Percentiles rank a stretch among this genome's conserved stretches.
These are phyloP conservation scores for Rhododendron simsii DNA, from an alignment of 148 eudicot species.

Conservation along the genomic window DNA sequence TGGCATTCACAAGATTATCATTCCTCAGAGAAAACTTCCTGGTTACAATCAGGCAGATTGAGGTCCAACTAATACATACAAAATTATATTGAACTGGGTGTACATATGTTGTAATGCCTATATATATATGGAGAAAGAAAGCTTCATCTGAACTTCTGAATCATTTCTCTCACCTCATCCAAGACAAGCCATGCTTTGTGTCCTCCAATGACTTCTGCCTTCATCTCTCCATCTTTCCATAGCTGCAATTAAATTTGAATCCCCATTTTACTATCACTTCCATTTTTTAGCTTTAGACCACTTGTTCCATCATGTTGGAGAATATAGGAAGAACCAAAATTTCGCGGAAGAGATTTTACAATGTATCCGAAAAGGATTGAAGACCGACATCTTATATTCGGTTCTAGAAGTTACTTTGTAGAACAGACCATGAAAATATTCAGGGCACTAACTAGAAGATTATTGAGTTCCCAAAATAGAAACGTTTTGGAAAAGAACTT, in stretches of 20 bases:
- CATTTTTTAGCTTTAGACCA: neutral
- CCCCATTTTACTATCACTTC: neutral
- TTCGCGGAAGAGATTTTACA: neutral
- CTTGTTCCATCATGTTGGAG: neutral
- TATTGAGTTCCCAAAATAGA: neutral
- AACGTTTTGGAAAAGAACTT: neutral
- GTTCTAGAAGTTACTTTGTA: neutral
- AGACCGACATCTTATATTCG: neutral
- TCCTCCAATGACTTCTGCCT: conserved; percentile 94
- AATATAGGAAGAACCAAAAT: neutral
- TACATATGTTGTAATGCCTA: neutral
- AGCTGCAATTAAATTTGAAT: conserved; percentile 38
- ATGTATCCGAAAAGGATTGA: neutral
- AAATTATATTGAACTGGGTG: neutral
- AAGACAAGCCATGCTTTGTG: conserved; percentile 92
- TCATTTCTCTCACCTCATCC: conserved; percentile 89
- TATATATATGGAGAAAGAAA: neutral
- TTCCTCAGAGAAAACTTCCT: neutral
- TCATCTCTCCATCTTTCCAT: conserved; percentile 97
- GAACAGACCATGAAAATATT: neutral
- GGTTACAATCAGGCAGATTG: neutral
- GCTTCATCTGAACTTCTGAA: conserved; percentile 44
- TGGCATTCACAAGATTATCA: neutral
- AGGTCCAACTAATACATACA: neutral
- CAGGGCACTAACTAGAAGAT: neutral